Evolutionary conservation across 495 filamentous ascomycete species (phyloP).

Genomic region (Halenospora varia): DNA sequence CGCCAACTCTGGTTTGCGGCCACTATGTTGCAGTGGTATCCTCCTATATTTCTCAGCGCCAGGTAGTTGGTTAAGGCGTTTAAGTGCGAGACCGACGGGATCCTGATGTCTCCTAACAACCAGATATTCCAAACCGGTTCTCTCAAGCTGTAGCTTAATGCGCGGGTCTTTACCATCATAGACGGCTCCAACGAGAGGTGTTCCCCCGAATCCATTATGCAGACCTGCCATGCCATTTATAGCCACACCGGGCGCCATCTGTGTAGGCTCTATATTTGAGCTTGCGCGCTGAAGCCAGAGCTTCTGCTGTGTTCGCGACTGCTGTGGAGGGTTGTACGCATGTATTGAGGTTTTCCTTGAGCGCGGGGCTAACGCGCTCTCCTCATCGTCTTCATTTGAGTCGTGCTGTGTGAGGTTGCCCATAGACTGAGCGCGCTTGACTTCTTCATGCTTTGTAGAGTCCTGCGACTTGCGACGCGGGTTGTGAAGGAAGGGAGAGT

Average conservation of each 20-base stretch:
- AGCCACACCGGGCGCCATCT: conserved; percentile 33
- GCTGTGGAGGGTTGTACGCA: conserved; percentile 40
- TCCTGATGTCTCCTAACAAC: conserved; percentile 66
- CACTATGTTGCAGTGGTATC: conserved; percentile 35
- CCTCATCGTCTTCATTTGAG: conserved; percentile 34
- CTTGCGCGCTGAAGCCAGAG: conserved; percentile 65
- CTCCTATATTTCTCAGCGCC: conserved; percentile 41
- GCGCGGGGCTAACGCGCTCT: conserved; percentile 33
- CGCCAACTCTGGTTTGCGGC: conserved; percentile 17
- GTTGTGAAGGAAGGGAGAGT: conserved; percentile 22
- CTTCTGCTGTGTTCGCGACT: conserved; percentile 67
- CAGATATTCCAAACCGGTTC: conserved; percentile 60
- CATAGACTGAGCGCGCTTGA: conserved; percentile 34
- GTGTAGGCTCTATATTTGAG: conserved; percentile 54
- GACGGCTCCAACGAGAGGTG: conserved; percentile 31
- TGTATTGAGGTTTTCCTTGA: conserved; percentile 26
- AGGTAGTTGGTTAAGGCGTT: conserved; percentile 46
- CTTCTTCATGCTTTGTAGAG: conserved; percentile 13
- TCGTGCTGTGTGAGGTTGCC: conserved; percentile 31
- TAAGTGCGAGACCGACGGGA: conserved; percentile 54
- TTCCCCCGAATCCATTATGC: conserved; percentile 29
- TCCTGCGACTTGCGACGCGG: neutral
- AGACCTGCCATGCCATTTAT: conserved; percentile 33
- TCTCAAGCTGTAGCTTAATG: conserved; percentile 53
- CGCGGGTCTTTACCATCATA: conserved; percentile 49